Base-by-base conservation (phyloP, 768 basidiomycete species). In the Boletus sp. region DNA sequence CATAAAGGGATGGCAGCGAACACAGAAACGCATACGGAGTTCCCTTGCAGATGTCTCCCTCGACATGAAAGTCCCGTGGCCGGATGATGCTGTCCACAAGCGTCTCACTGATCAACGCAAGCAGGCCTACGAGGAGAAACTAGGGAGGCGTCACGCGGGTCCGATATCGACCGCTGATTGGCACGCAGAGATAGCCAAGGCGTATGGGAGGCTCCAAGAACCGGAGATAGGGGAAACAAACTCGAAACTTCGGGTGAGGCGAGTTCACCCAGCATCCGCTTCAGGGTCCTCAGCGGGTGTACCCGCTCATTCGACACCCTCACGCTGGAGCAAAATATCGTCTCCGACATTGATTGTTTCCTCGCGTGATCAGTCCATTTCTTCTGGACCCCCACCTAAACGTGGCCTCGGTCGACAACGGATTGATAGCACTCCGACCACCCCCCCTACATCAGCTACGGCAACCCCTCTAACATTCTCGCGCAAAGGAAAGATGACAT, bases 121-220 rank as follows among this genome's bases (percentile, higher is more conserved):
- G 3, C 79, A 82, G 56, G 81, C 75, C 1, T 77, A 72, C 48
- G 64, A 74, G 0, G 79, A 82, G 47, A 83, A 83, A 56, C 23
- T 56, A 27, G 61, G 72, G 11, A 62, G 38, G 34, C 51, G 44
- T 35, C 57, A 45, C 8, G 42, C 47, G 4, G 45, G 30, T 37
- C 47, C 53, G 7, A 33, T 39, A 21, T 59, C 59, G 17, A 50
- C 69, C 7, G 51, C 40, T 17, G 35, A 53, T 5, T 70, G 69
- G 69, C 70, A 72, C 25, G 55, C 57, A 37, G 62, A 70, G 34
- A 56, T 72, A 47, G 68, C 70, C 7, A 37, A 11, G 1, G 58
- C 57, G 0, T 58, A 61, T 37, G 38, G 49, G 5, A 58, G 47
- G 37, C 19, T 59, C 29, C 62, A 70, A 35, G 68, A 72, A 44